Evolutionary conservation across 331 rosid genomes (phyloP).

Genomic region (Dryas integrifolia): DNA sequence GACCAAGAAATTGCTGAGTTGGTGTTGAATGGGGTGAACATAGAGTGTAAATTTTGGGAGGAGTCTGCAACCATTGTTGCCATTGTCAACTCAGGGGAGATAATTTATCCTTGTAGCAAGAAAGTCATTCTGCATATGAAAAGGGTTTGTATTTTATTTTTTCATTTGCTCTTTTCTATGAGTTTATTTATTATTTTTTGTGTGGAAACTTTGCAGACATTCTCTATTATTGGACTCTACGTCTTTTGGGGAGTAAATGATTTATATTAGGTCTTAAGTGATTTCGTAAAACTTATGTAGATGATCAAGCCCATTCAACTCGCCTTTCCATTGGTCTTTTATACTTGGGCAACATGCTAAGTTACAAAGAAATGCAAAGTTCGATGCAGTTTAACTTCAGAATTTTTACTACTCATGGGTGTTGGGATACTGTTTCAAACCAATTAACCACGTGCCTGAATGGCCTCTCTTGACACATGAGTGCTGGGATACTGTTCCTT

Average conservation of each 20-base stretch:
- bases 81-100: conserved; percentile 52
- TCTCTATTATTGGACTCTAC: neutral
- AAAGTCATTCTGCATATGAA: conserved; percentile 41
- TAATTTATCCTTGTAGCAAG: conserved; percentile 54
- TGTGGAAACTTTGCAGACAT: neutral
- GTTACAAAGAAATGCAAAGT: neutral
- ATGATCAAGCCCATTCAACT: neutral
- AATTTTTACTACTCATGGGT: neutral
- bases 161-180: neutral
- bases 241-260: neutral
- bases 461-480: neutral
- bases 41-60: conserved; percentile 61
- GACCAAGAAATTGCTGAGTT: conserved; percentile 54
- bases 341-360: neutral
- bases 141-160: conserved; percentile 42
- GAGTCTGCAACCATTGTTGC: conserved; percentile 52
- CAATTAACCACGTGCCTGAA: neutral
- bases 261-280: conserved; percentile 10
- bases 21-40: conserved; percentile 49
- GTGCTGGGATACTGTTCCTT: too few species aligned
- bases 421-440: conserved; percentile 1
- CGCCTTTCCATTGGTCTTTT: neutral
- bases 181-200: neutral
- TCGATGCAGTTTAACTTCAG: neutral
- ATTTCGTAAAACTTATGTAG: neutral